These are phyloP conservation scores for Colletotrichum caudatum DNA, from an alignment of 2,329 filamentous ascomycete species.

Conservation along the genomic window DNA sequence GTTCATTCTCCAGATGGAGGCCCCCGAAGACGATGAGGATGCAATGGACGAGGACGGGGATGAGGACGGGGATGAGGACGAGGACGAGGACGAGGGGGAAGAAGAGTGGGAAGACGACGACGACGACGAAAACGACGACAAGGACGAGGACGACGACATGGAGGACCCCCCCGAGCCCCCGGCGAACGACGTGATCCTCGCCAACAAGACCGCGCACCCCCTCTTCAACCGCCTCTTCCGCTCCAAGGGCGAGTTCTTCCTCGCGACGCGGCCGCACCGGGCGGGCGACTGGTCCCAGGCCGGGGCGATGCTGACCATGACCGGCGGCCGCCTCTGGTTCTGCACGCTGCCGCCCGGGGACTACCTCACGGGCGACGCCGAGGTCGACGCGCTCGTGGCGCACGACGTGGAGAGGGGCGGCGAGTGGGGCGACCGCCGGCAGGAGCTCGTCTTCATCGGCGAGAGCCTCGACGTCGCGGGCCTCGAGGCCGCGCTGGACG, in stretches of 20 bases:
- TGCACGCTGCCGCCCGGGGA: slow-evolving; percentile 66
- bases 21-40: slow-evolving; percentile 49
- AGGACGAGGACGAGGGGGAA: slow-evolving; percentile 43
- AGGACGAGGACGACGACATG: slow-evolving; percentile 43
- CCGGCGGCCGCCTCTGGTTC: slow-evolving; percentile 69
- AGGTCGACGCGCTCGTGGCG: slow-evolving; percentile 61
- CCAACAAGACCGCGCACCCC: slow-evolving; percentile 66
- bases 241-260: slow-evolving; percentile 72
- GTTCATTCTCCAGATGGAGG: slow-evolving; percentile 63
- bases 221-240: slow-evolving; percentile 68
- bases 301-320: slow-evolving; percentile 72
- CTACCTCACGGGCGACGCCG: slow-evolving; percentile 60
- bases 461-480: slow-evolving; percentile 68
- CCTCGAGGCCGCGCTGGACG: slow-evolving; percentile 67
- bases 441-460: slow-evolving; percentile 81
- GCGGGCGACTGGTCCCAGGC: slow-evolving; percentile 73
- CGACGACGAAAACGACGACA: slow-evolving; percentile 38
- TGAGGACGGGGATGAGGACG: slow-evolving; percentile 46
- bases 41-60: slow-evolving; percentile 46
- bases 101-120: slow-evolving; percentile 49
- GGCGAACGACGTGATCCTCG: slow-evolving; percentile 60
- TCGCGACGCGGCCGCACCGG: slow-evolving; percentile 68
- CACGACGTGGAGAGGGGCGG: slow-evolving; percentile 66
- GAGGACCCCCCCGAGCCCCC: slow-evolving; percentile 51
- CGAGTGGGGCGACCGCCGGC: slow-evolving; percentile 76